Base-by-base conservation (phyloP, 1,139 yeast species). In the Petasospora fabianii region DNA sequence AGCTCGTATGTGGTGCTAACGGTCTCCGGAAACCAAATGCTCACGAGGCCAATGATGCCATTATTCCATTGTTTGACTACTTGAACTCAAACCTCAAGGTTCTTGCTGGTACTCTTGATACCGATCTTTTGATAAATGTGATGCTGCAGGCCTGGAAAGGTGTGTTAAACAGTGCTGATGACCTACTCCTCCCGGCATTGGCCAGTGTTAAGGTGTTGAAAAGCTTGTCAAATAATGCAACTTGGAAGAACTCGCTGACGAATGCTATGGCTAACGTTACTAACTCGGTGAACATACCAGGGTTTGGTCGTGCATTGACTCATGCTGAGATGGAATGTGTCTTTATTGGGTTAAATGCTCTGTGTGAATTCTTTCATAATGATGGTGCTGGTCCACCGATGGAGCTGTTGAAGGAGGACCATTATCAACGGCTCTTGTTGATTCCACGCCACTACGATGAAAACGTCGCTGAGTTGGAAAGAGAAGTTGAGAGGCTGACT, bases 301-400 rank as follows among this genome's bases (percentile, higher is more conserved):
- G 78, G 0, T 73, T 65, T 50, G 81, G 79, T 2, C 71, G 73
- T 33, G 77, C 77, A 17, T 61, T 85, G 39, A 71, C 84, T 0
- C 64, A 66, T 27, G 66, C 64, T 30, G 95, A 87, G 56, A 66
- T 84, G 30, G 88, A 82, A 42, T 75, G 83, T 1, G 77, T 84
- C 1, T 79, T 83, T 48, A 69, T 76, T 1, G 87, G 96, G 96
- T 60, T 84, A 17, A 69, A 77, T 39, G 69, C 81, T 10, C 62
- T 85, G 27, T 76, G 82, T 39, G 87, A 80, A 44, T 86, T 85
- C 56, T 86, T 87, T 62, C 80, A 86, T 56, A 82, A 84, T 54
- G 80, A 75, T 41, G 96, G 96, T 1, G 83, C 82, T 36, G 96
- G 96, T 0, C 94, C 94, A 0, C 75, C 88, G 0, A 55, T 84